A percentile compares a stretch with the other conserved stretches of the same genome.
These are phyloP conservation scores for Colletotrichum lupini DNA, from an alignment of 2,329 filamentous ascomycete species.

Conservation along the genomic window DNA sequence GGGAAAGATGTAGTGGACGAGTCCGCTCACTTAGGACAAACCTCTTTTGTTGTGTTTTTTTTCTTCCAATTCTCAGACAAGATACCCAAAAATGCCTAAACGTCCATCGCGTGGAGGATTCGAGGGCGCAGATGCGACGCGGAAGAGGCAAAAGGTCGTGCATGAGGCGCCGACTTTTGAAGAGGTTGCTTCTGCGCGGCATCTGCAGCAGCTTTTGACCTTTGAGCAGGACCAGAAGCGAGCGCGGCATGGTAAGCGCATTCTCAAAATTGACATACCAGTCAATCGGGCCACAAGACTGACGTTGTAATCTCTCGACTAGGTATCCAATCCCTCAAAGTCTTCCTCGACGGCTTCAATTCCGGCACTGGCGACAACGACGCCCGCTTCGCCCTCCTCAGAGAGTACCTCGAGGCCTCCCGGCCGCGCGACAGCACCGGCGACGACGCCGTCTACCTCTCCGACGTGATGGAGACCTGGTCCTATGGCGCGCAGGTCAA, in stretches of 20 bases:
- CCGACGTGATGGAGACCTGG: constrained; percentile 90
- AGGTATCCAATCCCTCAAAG: constrained; percentile 78
- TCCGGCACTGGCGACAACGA: constrained; percentile 60
- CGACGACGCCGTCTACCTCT: constrained; percentile 70
- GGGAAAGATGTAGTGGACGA: not conserved
- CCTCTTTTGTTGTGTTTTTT: not conserved
- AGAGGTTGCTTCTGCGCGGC: constrained; percentile 70
- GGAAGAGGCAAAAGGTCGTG: constrained; percentile 67
- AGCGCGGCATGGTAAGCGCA: constrained; percentile 70
- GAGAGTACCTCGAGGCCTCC: constrained; percentile 73
- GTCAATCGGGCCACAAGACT: not conserved
- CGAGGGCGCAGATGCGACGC: constrained; percentile 53
- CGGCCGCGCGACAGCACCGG: constrained; percentile 55
- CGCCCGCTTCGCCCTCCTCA: constrained; percentile 68
- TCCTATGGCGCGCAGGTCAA: constrained; percentile 82
- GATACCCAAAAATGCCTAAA: constrained; percentile 55
- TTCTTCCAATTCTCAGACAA: not conserved
- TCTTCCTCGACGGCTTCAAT: constrained; percentile 75
- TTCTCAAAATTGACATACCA: not conserved
- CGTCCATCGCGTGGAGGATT: constrained; percentile 51
- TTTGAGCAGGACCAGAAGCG: constrained; percentile 78
- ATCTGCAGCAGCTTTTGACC: constrained; percentile 74
- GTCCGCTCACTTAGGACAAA: not conserved
- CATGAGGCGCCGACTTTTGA: constrained; percentile 69
- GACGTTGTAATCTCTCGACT: not conserved